These are phyloP conservation scores for Blastomyces percursus DNA, from an alignment of 2,329 filamentous ascomycete genomes.

Conservation along the genomic window DNA sequence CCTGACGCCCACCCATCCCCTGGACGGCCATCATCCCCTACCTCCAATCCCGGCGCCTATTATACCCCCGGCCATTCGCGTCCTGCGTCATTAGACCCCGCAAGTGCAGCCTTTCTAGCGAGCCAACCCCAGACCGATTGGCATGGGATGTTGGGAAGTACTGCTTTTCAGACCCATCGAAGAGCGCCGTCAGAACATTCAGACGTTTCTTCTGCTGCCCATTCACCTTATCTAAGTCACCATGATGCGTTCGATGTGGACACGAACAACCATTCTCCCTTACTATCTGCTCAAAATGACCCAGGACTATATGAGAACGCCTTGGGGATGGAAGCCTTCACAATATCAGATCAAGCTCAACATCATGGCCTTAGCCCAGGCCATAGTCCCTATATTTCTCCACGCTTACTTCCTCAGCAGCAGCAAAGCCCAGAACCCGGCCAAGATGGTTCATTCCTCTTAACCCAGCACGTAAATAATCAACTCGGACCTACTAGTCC, in stretches of 20 bases:
- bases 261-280: conserved; percentile 63
- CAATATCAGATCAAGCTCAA: conserved; percentile 61
- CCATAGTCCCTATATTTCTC: conserved; percentile 61
- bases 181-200: conserved; percentile 84
- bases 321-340: conserved; percentile 67
- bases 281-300: conserved; percentile 63
- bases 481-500: conserved; percentile 38
- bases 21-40: conserved; percentile 45
- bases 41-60: conserved; percentile 38
- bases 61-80: conserved; percentile 22
- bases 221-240: conserved; percentile 69
- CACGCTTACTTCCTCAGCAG: conserved; percentile 53
- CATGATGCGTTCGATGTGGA: conserved; percentile 69
- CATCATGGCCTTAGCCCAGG: conserved; percentile 48
- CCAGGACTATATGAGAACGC: conserved; percentile 64
- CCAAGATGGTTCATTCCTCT: conserved; percentile 33
- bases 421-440: conserved; percentile 53
- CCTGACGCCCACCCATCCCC: conserved; percentile 44
- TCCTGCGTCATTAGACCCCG: conserved; percentile 50
- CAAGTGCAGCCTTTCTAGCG: conserved; percentile 47
- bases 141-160: conserved; percentile 44
- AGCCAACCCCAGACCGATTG: conserved; percentile 45
- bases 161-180: conserved; percentile 66
- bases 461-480: conserved; percentile 38
- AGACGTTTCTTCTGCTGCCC: conserved; percentile 74